A percentile compares a stretch with the other conserved stretches of the same genome.
These are phyloP conservation scores for Suillus brevipes DNA, from an alignment of 768 basidiomycete species.

Conservation along the genomic window DNA sequence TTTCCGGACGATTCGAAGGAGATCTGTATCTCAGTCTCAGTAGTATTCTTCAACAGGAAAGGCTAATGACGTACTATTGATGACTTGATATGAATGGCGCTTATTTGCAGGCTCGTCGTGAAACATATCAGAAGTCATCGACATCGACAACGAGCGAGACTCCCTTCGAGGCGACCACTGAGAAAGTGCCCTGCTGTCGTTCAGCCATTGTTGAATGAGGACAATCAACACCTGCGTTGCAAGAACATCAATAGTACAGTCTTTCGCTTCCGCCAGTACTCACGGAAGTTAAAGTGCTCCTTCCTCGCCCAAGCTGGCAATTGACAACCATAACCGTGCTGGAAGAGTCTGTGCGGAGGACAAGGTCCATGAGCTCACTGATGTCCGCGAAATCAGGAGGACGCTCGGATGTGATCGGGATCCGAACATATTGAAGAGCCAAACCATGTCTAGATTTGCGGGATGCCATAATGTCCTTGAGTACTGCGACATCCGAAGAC, in stretches of 20 bases:
- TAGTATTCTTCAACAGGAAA: not conserved
- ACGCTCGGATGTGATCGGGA: constrained; percentile 92
- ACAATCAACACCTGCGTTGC: constrained; percentile 69
- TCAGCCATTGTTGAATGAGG: constrained; percentile 83
- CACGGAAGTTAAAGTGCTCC: constrained; percentile 89
- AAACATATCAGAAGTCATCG: constrained; percentile 33
- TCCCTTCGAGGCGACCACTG: constrained; percentile 32
- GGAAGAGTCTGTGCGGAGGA: constrained; percentile 64
- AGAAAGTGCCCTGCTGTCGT: constrained; percentile 31
- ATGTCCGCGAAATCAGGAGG: constrained; percentile 75
- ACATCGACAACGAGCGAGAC: constrained; percentile 46
- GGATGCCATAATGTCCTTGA: constrained; percentile 85
- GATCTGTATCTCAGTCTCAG: constrained; percentile 44
- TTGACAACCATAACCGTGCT: constrained; percentile 88
- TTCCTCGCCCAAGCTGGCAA: constrained; percentile 90
- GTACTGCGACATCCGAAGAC: constrained; percentile 66
- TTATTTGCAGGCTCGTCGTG: constrained; percentile 28
- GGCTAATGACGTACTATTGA: constrained; percentile 67
- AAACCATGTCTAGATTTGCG: constrained; percentile 46
- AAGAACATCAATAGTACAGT: not conserved
- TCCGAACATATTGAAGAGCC: constrained; percentile 74
- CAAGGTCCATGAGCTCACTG: constrained; percentile 75
- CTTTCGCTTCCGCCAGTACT: constrained; percentile 22
- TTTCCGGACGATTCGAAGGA: constrained; percentile 82
- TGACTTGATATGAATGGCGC: constrained; percentile 78